phyloP scores from a whole-genome alignment of 805 yeast genomes.

The Nakazawaea holstii region DNA sequence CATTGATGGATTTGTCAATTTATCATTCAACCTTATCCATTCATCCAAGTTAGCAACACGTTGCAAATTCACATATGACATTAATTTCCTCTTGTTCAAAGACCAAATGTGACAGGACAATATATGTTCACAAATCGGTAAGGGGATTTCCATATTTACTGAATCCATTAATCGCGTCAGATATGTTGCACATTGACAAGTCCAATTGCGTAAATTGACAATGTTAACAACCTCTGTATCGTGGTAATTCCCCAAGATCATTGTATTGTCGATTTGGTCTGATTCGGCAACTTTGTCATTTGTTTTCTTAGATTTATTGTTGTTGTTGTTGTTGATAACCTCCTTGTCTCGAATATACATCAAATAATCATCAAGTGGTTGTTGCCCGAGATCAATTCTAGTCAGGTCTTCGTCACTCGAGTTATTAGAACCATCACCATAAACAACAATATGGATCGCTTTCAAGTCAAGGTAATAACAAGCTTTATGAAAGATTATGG shows the following conservation, averaged over 20 bases:
- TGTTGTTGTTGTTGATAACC: neutral
- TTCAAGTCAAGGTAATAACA: neutral
- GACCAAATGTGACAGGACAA: constrained; percentile 1
- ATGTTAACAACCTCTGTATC: neutral
- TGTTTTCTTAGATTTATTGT: neutral
- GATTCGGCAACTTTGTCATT: neutral
- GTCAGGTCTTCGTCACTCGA: too few relatives aligned
- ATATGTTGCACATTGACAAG: constrained; percentile 1
- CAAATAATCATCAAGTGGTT: neutral
- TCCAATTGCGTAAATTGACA: constrained; percentile 4
- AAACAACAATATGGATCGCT: neutral
- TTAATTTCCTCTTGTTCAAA: neutral
- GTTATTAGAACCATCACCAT: neutral
- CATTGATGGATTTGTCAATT: neutral
- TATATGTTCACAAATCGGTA: constrained; percentile 6
- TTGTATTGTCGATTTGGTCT: neutral
- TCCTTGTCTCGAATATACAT: neutral
- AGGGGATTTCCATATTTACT: neutral
- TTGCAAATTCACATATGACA: neutral
- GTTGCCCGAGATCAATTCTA: neutral
- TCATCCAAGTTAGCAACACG: neutral
- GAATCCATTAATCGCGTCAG: neutral
- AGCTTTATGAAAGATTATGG: neutral
- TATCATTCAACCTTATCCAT: neutral
- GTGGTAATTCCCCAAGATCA: neutral